Evolutionary conservation across 164 flowering plant genomes (phyloP), one percentile per base, ranked within the genome.

Genomic region (Kingdonia uniflora): DNA sequence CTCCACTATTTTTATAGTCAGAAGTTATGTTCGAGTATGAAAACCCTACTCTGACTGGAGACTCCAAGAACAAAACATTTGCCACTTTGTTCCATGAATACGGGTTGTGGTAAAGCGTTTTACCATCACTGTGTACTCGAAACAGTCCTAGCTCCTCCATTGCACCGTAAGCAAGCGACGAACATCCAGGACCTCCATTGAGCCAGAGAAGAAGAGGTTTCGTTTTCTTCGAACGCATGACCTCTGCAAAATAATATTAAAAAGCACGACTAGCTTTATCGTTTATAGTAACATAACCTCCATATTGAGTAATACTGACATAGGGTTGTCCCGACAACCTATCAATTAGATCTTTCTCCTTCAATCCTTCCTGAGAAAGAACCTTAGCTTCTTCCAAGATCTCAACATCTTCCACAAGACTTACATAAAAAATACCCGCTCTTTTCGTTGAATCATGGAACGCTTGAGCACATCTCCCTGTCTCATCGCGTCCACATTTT

Each of bases 121-220:
- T 66, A 0, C 77, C 76, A 29, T 78, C 80, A 11, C 65, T 72
- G 51, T 71, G 63, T 39, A 78, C 84, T 51, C 76, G 64, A 52
- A 78, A 82, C 1, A 86, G 86, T 50, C 86, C 90, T 6, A 78
- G 57, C 58, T 78, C 90, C 59, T 49, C 55, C 77, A 80, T 71
- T 16, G 84, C 89, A 29, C 85, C 89, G 51, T 38, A 42, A 14
- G 79, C 84, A 22, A 78, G 16, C 0, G 84, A 82, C 0, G 84
- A 82, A 40, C 90, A 80, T 0, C 86, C 82, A 1, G 86, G 84
- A 77, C 81, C 78, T 71, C 78, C 81, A 61, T 72, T 57, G 15
- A 49, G 60, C 60, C 53, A 48, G 19, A 57, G 20, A 1, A 57
- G 44, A 15, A 57, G 53, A 19, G 60, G 60, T 21, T 56, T 77